Percentiles rank a stretch among this genome's conserved stretches.
Evolutionary conservation across 257 asterid species (phyloP).

Genomic region (Gentiana macrophylla): DNA sequence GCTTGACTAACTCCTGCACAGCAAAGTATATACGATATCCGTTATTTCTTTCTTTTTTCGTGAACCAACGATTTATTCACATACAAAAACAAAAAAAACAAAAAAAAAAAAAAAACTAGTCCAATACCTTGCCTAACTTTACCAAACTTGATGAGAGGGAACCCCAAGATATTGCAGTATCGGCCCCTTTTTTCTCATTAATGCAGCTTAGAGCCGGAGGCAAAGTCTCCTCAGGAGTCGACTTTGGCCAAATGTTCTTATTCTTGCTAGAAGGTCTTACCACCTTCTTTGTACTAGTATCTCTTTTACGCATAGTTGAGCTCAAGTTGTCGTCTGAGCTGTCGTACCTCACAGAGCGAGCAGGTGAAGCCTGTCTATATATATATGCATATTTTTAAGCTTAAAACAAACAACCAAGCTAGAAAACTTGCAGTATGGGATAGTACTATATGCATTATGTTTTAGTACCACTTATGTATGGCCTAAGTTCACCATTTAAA

Average conservation of each 20-base stretch:
- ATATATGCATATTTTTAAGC: conserved; percentile 10
- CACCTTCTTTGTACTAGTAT: conserved; percentile 15
- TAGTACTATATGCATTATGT: too few relatives aligned
- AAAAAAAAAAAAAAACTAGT: neutral
- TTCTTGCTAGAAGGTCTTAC: conserved; percentile 20
- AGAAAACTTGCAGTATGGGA: neutral
- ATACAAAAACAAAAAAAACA: too few relatives aligned
- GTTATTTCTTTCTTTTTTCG: neutral
- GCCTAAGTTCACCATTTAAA: too few relatives aligned
- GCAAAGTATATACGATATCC: conserved; percentile 6
- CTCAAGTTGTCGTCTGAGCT: conserved; percentile 54
- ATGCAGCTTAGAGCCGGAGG: conserved; percentile 24
- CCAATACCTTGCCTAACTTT: conserved; percentile 60
- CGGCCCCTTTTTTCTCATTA: conserved; percentile 41
- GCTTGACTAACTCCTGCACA: conserved; percentile 46
- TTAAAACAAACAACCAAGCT: neutral
- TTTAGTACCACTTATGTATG: too few relatives aligned
- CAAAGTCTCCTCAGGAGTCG: conserved; percentile 15
- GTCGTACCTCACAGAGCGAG: conserved; percentile 37
- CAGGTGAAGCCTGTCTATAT: conserved; percentile 53
- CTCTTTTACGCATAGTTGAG: conserved; percentile 22
- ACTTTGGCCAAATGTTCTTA: conserved; percentile 20
- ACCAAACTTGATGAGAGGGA: conserved; percentile 38
- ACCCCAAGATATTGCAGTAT: conserved; percentile 41
- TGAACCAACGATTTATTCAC: too few relatives aligned